Conservation (phyloP, 2,329 filamentous ascomycete species). For the Chaetothyriales sp. region DNA sequence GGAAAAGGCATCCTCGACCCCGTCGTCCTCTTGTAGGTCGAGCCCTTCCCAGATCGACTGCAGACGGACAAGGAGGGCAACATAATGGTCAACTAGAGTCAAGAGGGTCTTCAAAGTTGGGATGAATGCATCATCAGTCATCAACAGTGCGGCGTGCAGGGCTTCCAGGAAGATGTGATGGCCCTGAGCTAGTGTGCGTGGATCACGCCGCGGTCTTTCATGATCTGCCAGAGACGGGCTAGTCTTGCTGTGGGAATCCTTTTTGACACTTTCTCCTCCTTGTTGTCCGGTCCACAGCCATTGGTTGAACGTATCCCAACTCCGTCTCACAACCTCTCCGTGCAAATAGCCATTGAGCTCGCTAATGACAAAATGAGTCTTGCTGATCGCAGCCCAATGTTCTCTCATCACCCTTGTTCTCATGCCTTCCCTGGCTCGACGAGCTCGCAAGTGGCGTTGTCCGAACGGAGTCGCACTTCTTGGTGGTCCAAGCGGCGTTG, state of each 20-base stretch:
- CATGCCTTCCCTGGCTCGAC: conserved; percentile 48
- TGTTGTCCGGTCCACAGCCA: conserved; percentile 44
- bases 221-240: not conserved
- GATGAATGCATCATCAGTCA: conserved; percentile 29
- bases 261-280: conserved; percentile 23
- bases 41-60: conserved; percentile 61
- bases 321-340: conserved; percentile 67
- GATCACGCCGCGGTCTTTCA: conserved; percentile 46
- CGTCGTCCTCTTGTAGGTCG: conserved; percentile 69
- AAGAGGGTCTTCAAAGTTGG: conserved; percentile 25
- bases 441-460: conserved; percentile 42
- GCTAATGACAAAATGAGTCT: conserved; percentile 74
- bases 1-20: conserved; percentile 60
- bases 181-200: conserved; percentile 66
- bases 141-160: conserved; percentile 35
- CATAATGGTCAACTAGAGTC: conserved; percentile 58
- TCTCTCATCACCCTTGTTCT: conserved; percentile 57
- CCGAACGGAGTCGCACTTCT: conserved; percentile 47
- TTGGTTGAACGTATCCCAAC: conserved; percentile 62
- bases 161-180: conserved; percentile 62
- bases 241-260: conserved; percentile 19
- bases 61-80: conserved; percentile 60
- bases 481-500: conserved; percentile 51
- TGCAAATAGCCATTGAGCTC: conserved; percentile 82
- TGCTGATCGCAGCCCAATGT: conserved; percentile 79